phyloP scores from a whole-genome alignment of 2,329 filamentous ascomycete genomes.

The Talaromyces sp. region DNA sequence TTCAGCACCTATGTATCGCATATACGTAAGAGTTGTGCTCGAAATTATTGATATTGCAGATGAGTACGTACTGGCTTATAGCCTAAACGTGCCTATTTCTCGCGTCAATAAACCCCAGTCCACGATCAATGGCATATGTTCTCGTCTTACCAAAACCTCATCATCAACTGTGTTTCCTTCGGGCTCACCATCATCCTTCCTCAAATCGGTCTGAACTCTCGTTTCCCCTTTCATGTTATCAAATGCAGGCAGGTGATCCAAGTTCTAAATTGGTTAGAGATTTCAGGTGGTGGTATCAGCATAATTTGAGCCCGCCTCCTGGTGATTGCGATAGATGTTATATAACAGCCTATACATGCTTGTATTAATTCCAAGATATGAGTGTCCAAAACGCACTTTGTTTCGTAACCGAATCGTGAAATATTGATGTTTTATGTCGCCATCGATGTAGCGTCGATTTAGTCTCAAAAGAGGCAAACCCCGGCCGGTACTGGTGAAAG shows the following conservation, averaged over 20 bases:
- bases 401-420: background rate
- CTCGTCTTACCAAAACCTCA: background rate
- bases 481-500: background rate
- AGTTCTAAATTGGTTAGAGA: no score
- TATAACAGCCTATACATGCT: background rate
- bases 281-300: no score
- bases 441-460: background rate
- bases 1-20: background rate
- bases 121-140: background rate
- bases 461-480: background rate
- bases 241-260: no score
- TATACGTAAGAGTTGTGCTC: background rate
- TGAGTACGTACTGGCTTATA: background rate
- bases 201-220: background rate
- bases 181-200: background rate
- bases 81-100: background rate
- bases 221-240: background rate
- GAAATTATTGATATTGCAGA: no score
- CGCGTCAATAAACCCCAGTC: background rate
- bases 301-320: background rate
- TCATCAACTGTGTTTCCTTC: background rate
- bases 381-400: no score
- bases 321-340: background rate
- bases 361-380: no score
- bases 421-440: background rate